Evolutionary conservation across 768 basidiomycete genomes (phyloP), one percentile per base, ranked within the genome.

Genomic region (Pholiota microspora): DNA sequence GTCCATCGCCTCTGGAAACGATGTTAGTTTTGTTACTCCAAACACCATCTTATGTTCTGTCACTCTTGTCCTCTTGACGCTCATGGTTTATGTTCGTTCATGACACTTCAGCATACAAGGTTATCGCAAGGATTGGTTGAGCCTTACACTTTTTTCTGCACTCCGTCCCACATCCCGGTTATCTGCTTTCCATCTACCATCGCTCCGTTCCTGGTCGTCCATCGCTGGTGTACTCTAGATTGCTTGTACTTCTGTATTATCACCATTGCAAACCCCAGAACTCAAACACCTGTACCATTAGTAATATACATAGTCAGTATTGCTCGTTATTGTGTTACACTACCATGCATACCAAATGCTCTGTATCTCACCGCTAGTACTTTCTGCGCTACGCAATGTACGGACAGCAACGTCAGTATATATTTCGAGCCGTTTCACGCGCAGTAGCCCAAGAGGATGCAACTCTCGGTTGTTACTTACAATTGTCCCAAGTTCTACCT

Each of bases 281-380:
- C 18, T 38, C 49, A 51, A 44, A 29, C 50, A 44, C 28, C 16
- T 51, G 51, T 51, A 51, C 16, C n/a, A n/a, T n/a, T n/a, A n/a
- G n/a, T n/a, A n/a, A n/a, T 51, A 51, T 51, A 51, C 29, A 28
- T 31, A 48, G 25, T 48, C n/a, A 31, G 32, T 48, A 34, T 34
- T 32, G 46, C 32, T 18, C 32, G 32, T 34, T 34, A 29, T 27
- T 29, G 29, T 48, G n/a, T n/a, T n/a, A n/a, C n/a, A n/a, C n/a
- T n/a, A n/a, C n/a, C n/a, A n/a, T n/a, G n/a, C n/a, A n/a, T n/a
- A n/a, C n/a, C n/a, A n/a, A n/a, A n/a, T n/a, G n/a, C n/a, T n/a
- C n/a, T n/a, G n/a, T n/a, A n/a, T n/a, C n/a, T n/a, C n/a, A n/a
- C n/a, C n/a, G n/a, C n/a, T n/a, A n/a, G n/a, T n/a, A n/a, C n/a